Percentiles rank a stretch among this genome's conserved stretches.
Evolutionary conservation across 257 asterid species (phyloP).

Genomic region (Leonotis leonurus): DNA sequence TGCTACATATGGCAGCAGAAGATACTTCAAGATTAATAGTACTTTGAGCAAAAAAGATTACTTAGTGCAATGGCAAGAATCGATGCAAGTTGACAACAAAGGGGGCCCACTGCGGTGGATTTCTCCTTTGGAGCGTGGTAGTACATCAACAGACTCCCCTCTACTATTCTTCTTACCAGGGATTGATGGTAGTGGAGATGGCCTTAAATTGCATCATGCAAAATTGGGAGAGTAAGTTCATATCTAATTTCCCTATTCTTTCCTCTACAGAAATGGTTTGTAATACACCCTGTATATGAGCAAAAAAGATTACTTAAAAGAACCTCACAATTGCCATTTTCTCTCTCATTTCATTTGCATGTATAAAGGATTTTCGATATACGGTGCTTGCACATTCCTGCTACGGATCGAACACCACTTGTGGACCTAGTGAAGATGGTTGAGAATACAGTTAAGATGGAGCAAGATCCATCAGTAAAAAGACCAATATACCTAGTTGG

Average conservation of each 20-base stretch:
- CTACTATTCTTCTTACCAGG: slow-evolving; percentile 49
- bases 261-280: too few species aligned
- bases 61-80: not conserved
- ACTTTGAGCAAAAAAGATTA: not conserved
- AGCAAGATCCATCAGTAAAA: slow-evolving; percentile 23
- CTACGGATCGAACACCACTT: slow-evolving; percentile 36
- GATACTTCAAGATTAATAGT: not conserved
- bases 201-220: slow-evolving; percentile 33
- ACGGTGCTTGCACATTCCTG: slow-evolving; percentile 60
- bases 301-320: too few species aligned
- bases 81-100: not conserved
- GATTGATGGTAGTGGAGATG: slow-evolving; percentile 43
- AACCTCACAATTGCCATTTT: too few species aligned
- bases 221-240: slow-evolving; percentile 34
- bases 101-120: slow-evolving; percentile 55
- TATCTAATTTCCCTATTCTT: not conserved
- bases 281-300: too few species aligned
- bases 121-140: slow-evolving; percentile 28
- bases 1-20: not conserved
- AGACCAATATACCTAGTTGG: slow-evolving; percentile 53
- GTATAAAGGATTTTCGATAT: slow-evolving; percentile 41
- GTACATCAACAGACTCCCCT: slow-evolving; percentile 22
- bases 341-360: not conserved
- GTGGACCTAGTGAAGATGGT: slow-evolving; percentile 24
- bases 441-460: slow-evolving; percentile 32